Conservation (phyloP, 345 rosid genomes). For the Eucalyptus leucophloia region DNA sequence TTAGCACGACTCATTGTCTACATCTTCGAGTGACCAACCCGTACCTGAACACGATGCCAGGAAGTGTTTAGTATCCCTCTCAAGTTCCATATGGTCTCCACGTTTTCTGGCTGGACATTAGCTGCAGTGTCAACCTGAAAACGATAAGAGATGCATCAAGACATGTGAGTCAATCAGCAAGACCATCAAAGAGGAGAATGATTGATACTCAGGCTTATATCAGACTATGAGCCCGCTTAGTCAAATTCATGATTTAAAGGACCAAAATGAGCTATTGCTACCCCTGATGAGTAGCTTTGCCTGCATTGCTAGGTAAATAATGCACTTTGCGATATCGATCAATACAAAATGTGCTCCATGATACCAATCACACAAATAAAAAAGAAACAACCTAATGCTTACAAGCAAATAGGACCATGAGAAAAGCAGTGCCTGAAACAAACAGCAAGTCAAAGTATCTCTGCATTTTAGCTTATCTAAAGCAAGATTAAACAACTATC, state of each 20-base stretch:
- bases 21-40: constrained; percentile 69
- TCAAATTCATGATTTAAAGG: not conserved
- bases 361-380: not conserved
- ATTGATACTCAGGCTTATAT: not conserved
- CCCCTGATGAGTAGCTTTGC: not conserved
- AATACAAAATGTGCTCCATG: not conserved
- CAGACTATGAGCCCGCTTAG: not conserved
- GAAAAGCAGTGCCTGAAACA: not conserved
- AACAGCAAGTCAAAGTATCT: not conserved
- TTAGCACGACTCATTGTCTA: not conserved
- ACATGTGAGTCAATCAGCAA: not conserved
- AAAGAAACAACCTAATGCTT: not conserved
- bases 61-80: constrained; percentile 91
- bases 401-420: not conserved
- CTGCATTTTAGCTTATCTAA: not conserved
- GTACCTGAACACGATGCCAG: constrained; percentile 77
- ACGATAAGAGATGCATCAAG: not conserved
- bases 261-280: not conserved
- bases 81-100: constrained; percentile 83
- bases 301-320: not conserved
- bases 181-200: not conserved
- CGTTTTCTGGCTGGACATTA: constrained; percentile 83
- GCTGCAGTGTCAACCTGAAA: constrained; percentile 86
- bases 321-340: not conserved
- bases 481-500: not conserved